phyloP scores from a whole-genome alignment of 306 rosid species.

The Rosa rugosa region DNA sequence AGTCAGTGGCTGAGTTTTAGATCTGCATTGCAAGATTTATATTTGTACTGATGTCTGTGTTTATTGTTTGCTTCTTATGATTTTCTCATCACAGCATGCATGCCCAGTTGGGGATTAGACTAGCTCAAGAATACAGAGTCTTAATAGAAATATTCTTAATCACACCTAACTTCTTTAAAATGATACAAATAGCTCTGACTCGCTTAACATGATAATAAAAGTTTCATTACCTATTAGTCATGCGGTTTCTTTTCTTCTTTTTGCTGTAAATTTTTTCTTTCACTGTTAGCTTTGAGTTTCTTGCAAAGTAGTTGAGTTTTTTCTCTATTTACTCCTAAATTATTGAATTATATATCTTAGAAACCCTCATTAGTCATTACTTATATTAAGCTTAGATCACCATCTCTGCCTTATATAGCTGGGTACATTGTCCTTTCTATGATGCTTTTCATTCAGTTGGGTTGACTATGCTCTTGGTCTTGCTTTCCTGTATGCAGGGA shows the following conservation, averaged over 20 bases:
- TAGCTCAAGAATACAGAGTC: neutral
- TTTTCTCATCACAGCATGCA: neutral
- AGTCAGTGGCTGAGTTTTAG: neutral
- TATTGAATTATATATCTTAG: neutral
- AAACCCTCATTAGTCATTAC: neutral
- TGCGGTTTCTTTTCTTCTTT: neutral
- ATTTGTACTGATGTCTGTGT: neutral
- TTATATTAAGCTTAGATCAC: neutral
- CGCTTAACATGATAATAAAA: neutral
- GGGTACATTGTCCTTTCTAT: constrained; percentile 4
- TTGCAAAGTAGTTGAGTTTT: neutral
- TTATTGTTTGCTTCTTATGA: neutral
- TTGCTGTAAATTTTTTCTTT: neutral
- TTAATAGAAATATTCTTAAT: neutral
- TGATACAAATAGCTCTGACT: neutral
- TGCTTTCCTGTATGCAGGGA: constrained; percentile 53
- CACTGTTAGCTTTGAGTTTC: neutral
- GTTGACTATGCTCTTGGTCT: constrained; percentile 7
- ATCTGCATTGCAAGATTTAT: neutral
- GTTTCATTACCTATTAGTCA: neutral
- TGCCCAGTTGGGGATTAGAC: neutral
- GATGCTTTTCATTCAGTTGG: constrained; percentile 2
- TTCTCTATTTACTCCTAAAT: neutral
- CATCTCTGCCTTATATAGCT: neutral
- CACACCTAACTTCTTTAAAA: neutral